These are phyloP conservation scores for Rhodotorula mucilaginosa DNA, from an alignment of 1,284 basidiomycete species.

Conservation along the genomic window DNA sequence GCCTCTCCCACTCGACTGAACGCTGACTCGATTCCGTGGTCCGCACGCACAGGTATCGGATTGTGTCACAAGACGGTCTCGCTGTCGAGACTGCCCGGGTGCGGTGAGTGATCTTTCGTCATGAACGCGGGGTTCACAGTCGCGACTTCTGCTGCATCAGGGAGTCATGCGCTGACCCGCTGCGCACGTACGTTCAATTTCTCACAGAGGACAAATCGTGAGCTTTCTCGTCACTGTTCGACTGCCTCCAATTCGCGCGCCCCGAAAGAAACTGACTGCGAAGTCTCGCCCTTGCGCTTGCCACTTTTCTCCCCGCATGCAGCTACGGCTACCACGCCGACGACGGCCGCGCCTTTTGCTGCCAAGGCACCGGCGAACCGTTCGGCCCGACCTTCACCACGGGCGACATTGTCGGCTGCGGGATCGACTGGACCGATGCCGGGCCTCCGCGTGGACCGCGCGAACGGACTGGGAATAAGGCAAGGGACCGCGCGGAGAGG, in stretches of 20 bases:
- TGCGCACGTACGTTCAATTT: too few relatives aligned
- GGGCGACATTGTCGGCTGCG: constrained; percentile 81
- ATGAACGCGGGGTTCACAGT: too few relatives aligned
- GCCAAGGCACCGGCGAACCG: constrained; percentile 66
- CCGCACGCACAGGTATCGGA: constrained; percentile 43
- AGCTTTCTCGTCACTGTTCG: too few relatives aligned
- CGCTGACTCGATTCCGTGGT: neutral
- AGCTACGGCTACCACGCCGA: constrained; percentile 97
- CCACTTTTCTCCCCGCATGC: constrained; percentile 39
- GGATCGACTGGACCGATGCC: constrained; percentile 73
- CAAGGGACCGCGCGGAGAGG: neutral
- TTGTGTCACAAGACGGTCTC: constrained; percentile 59
- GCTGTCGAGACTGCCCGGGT: constrained; percentile 75
- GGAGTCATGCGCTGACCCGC: neutral
- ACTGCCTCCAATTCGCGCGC: too few relatives aligned
- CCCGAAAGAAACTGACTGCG: neutral
- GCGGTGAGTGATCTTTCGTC: constrained; percentile 50
- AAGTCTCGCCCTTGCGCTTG: neutral
- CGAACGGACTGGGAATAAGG: neutral
- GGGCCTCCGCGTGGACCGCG: constrained; percentile 9
- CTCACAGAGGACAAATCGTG: constrained; percentile 10
- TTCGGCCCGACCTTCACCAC: constrained; percentile 70
- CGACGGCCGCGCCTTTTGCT: constrained; percentile 74
- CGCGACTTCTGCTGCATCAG: too few relatives aligned
- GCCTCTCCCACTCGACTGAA: too few relatives aligned